Percentiles rank a stretch among this genome's conserved stretches.
Evolutionary conservation across 2,329 filamentous ascomycete species (phyloP).

Genomic region (Camillea tinctor): DNA sequence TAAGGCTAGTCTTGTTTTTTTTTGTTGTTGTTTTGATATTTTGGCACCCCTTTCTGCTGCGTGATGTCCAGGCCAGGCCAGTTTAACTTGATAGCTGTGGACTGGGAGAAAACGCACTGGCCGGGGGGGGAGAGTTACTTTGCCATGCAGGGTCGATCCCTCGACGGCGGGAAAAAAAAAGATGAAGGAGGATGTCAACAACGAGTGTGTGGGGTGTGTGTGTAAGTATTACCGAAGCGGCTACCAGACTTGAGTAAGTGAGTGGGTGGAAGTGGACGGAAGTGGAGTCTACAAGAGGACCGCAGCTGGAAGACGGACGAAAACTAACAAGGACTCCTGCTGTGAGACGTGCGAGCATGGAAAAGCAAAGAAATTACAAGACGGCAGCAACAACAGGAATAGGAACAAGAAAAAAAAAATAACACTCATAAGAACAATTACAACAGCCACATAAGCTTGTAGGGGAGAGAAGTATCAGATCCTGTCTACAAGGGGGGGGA

Average conservation of each 20-base stretch:
- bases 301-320: slow-evolving; percentile 22
- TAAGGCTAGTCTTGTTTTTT: slow-evolving; percentile 27
- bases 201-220: slow-evolving; percentile 28
- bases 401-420: neutral
- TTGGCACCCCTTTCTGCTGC: slow-evolving; percentile 20
- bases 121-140: slow-evolving; percentile 24
- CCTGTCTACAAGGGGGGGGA: too few relatives aligned
- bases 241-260: slow-evolving; percentile 17
- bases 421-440: neutral
- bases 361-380: neutral
- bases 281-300: slow-evolving; percentile 21
- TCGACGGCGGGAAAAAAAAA: slow-evolving; percentile 23
- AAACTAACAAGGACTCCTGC: slow-evolving; percentile 23
- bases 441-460: too few relatives aligned
- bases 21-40: slow-evolving; percentile 13
- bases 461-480: too few relatives aligned
- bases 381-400: neutral
- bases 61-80: slow-evolving; percentile 15
- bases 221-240: slow-evolving; percentile 27
- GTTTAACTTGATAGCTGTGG: slow-evolving; percentile 20
- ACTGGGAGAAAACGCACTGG: slow-evolving; percentile 26
- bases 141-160: slow-evolving; percentile 34
- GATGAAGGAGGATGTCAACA: slow-evolving; percentile 29
- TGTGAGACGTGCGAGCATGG: slow-evolving; percentile 22
- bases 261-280: slow-evolving; percentile 17